Percentiles rank a stretch among this genome's conserved stretches.
Conservation (phyloP, 2,329 filamentous ascomycete species). For the Cladosporium sp. region DNA sequence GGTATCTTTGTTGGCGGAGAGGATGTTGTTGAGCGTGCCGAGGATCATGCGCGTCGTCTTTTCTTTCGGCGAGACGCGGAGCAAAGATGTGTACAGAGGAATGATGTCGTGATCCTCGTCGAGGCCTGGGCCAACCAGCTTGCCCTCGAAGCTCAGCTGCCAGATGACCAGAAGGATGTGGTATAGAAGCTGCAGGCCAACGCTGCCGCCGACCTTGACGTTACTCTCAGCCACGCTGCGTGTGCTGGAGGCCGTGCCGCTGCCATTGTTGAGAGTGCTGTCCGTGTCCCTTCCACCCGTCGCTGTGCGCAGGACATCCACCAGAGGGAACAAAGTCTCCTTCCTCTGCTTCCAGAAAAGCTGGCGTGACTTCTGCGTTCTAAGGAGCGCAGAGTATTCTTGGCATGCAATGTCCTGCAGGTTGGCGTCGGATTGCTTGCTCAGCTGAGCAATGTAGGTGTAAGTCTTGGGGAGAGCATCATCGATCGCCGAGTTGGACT, state of each 20-base stretch:
- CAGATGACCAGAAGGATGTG: slow-evolving; percentile 89
- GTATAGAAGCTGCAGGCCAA: slow-evolving; percentile 88
- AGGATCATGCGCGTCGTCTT: slow-evolving; percentile 92
- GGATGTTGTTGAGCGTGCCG: slow-evolving; percentile 82
- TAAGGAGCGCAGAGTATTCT: slow-evolving; percentile 78
- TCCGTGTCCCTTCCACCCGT: slow-evolving; percentile 68
- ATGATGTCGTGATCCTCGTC: slow-evolving; percentile 92
- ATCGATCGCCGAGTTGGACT: slow-evolving; percentile 55
- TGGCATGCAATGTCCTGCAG: slow-evolving; percentile 94
- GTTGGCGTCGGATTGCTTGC: slow-evolving; percentile 79
- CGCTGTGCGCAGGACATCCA: slow-evolving; percentile 70
- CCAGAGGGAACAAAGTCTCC: slow-evolving; percentile 74
- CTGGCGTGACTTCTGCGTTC: slow-evolving; percentile 64
- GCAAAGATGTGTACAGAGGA: slow-evolving; percentile 82
- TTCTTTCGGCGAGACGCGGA: slow-evolving; percentile 91
- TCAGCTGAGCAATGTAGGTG: slow-evolving; percentile 75
- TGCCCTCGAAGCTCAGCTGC: slow-evolving; percentile 88
- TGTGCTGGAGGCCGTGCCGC: slow-evolving; percentile 26
- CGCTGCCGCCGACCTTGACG: slow-evolving; percentile 64
- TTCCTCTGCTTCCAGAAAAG: slow-evolving; percentile 88
- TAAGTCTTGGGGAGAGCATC: slow-evolving; percentile 76
- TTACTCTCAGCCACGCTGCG: slow-evolving; percentile 57
- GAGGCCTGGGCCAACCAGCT: slow-evolving; percentile 66
- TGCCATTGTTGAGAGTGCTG: slow-evolving; percentile 49
- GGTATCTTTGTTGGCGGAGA: slow-evolving; percentile 62